Percentiles rank a stretch among this genome's conserved stretches.
phyloP scores from a whole-genome alignment of 352 stramenopile species.

The Globisporangium apiculatum region DNA sequence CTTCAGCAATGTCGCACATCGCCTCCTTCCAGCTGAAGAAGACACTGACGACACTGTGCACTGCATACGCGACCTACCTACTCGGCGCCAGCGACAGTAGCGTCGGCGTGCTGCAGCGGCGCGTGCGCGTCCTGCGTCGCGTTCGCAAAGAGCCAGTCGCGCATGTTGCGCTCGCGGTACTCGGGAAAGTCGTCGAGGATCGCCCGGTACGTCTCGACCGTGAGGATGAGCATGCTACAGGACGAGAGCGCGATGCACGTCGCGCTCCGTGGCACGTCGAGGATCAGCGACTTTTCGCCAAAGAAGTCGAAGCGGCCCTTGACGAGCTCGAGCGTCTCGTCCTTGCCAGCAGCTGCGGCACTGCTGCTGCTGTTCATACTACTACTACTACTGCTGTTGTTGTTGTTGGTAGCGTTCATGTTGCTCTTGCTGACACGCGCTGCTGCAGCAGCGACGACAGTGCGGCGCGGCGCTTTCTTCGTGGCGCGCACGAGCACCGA shows the following conservation, averaged over 20 bases:
- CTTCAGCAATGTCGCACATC: too few species aligned
- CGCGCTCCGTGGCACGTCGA: conserved; percentile 31
- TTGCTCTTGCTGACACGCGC: too few species aligned
- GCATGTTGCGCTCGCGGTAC: conserved; percentile 39
- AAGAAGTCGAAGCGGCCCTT: conserved; percentile 38
- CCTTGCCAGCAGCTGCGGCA: neutral
- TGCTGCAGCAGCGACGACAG: neutral
- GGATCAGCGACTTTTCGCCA: conserved; percentile 38
- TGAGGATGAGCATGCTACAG: conserved; percentile 38
- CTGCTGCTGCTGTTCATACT: too few species aligned
- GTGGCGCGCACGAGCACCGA: conserved; percentile 22
- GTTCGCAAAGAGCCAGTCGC: conserved; percentile 33
- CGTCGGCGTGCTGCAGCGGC: neutral
- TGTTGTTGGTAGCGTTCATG: too few species aligned
- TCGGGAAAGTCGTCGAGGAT: conserved; percentile 40
- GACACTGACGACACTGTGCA: too few species aligned
- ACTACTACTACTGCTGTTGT: too few species aligned
- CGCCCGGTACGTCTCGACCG: conserved; percentile 32
- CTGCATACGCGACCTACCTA: too few species aligned
- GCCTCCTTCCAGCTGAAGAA: too few species aligned
- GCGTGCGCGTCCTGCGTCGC: neutral
- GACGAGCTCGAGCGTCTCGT: conserved; percentile 24
- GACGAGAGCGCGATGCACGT: conserved; percentile 34
- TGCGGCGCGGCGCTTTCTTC: conserved; percentile 6
- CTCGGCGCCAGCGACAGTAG: too few species aligned